Conservation (phyloP, 306 rosid genomes). For the Castanea sativa region DNA sequence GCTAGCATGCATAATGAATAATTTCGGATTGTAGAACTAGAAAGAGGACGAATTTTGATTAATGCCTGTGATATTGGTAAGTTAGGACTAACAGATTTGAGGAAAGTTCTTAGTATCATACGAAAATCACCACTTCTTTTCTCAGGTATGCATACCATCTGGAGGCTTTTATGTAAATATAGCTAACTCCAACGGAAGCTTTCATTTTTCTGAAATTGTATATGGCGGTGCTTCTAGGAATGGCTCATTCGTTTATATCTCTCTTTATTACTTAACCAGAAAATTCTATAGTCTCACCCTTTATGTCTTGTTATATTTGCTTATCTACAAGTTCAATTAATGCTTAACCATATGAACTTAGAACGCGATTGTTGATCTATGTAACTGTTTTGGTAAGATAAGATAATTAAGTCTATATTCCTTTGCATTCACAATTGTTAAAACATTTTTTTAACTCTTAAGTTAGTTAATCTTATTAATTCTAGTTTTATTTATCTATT, state of each 20-base stretch:
- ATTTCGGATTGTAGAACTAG: constrained; percentile 71
- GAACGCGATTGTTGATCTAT: no score
- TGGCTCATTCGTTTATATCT: background rate
- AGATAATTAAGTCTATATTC: no score
- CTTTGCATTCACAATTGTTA: no score
- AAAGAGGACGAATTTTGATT: constrained; percentile 62
- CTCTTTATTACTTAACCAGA: background rate
- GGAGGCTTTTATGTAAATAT: no score
- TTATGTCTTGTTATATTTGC: no score
- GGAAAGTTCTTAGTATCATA: constrained; percentile 71
- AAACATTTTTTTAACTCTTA: no score
- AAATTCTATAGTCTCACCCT: background rate
- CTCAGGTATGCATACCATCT: constrained; percentile 46
- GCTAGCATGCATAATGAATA: constrained; percentile 84
- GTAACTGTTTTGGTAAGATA: background rate
- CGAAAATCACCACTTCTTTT: constrained; percentile 82
- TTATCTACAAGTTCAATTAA: no score
- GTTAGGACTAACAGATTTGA: constrained; percentile 64
- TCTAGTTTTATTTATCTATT: no score
- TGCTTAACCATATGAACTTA: no score
- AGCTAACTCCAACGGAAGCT: background rate
- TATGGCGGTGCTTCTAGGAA: background rate
- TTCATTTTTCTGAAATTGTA: background rate
- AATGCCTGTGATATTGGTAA: constrained; percentile 61
- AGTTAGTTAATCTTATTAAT: no score